Evolutionary conservation across 2,329 filamentous ascomycete genomes (phyloP).

Genomic region (Scedosporium minutisporum): DNA sequence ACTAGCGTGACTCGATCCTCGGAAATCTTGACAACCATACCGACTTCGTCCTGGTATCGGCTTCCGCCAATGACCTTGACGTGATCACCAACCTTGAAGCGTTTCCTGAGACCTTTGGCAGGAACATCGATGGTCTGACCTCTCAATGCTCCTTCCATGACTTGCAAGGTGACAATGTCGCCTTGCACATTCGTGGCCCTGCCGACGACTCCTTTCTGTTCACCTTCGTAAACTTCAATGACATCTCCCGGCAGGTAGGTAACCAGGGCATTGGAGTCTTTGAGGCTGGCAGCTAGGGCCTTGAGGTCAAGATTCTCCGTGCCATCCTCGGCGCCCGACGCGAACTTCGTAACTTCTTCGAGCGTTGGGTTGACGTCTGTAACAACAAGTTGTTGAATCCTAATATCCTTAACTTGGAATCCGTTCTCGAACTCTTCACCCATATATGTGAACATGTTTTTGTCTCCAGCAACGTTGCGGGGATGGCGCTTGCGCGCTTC

Average conservation of each 20-base stretch:
- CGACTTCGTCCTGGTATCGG: conserved; percentile 87
- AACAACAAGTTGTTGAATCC: conserved; percentile 74
- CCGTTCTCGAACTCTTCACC: conserved; percentile 87
- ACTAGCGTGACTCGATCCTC: conserved; percentile 89
- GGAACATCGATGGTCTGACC: conserved; percentile 89
- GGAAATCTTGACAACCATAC: conserved; percentile 89
- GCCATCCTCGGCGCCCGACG: conserved; percentile 79
- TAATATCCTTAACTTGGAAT: conserved; percentile 88
- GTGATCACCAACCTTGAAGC: conserved; percentile 88
- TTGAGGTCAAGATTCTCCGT: conserved; percentile 89
- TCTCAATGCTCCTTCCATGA: conserved; percentile 70
- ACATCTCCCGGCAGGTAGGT: conserved; percentile 87
- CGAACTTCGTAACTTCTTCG: conserved; percentile 93
- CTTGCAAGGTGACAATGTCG: conserved; percentile 83
- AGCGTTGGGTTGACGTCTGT: conserved; percentile 88
- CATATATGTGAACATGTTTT: conserved; percentile 74
- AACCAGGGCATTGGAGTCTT: conserved; percentile 70
- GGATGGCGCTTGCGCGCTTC: conserved; percentile 86
- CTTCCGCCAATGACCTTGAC: conserved; percentile 98
- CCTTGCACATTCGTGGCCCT: conserved; percentile 77
- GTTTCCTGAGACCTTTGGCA: conserved; percentile 82
- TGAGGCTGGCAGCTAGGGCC: conserved; percentile 80
- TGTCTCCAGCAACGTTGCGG: conserved; percentile 53
- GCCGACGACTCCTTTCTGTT: conserved; percentile 85
- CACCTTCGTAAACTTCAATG: conserved; percentile 93